phyloP scores from a whole-genome alignment of 257 asterid species.

The Jasminum sambac region DNA sequence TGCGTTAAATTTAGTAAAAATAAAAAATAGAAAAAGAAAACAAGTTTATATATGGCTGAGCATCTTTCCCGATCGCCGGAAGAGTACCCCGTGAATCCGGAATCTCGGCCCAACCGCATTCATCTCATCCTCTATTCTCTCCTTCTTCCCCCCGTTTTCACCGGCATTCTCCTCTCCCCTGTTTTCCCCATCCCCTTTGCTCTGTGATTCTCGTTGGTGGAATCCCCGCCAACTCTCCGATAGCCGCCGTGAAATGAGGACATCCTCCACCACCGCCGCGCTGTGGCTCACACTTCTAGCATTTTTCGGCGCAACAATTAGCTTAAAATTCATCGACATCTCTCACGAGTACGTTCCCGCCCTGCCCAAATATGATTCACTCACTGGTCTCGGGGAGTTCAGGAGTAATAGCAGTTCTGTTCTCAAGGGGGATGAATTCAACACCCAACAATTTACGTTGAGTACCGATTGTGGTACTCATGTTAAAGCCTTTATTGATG shows the following conservation, averaged over 20 bases:
- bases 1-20: not conserved
- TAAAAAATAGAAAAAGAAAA: not conserved
- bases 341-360: conserved; percentile 12
- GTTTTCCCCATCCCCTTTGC: not conserved
- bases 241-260: not conserved
- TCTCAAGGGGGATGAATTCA: not conserved
- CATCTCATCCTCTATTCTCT: not conserved
- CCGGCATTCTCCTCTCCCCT: not conserved
- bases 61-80: not conserved
- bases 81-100: not conserved
- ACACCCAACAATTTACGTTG: not conserved
- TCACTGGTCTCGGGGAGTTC: conserved; percentile 8
- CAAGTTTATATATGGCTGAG: not conserved
- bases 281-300: not conserved
- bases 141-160: not conserved
- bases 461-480: conserved; percentile 21
- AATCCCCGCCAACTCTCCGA: not conserved
- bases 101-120: not conserved
- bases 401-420: not conserved
- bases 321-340: conserved; percentile 1
- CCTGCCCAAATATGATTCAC: conserved; percentile 11
- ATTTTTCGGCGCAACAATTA: not conserved
- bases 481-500: conserved; percentile 19
- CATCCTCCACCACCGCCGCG: not conserved
- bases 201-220: not conserved